A percentile compares a stretch with the other conserved stretches of the same genome.
Evolutionary conservation across 306 rosid species (phyloP).

Genomic region (Vigna nakashimae): DNA sequence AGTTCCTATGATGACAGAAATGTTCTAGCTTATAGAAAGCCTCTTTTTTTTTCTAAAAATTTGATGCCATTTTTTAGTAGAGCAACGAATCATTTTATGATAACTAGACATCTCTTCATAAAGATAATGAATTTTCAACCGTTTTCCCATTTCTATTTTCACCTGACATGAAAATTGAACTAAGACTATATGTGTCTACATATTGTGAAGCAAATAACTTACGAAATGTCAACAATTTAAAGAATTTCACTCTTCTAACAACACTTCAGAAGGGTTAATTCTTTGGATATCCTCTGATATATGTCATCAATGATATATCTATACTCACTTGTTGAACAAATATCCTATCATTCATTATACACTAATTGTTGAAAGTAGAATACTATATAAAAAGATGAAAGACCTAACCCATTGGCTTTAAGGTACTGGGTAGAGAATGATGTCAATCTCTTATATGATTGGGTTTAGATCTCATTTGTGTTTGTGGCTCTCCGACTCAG

Average conservation of each 20-base stretch:
- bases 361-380: neutral
- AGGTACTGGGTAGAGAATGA: too few species aligned
- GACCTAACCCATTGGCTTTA: too few species aligned
- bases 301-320: neutral
- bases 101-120: neutral
- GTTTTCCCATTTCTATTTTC: neutral
- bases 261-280: constrained; percentile 10
- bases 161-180: neutral
- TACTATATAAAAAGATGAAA: too few species aligned
- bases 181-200: neutral
- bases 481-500: too few species aligned
- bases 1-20: neutral
- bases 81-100: too few species aligned
- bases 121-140: neutral
- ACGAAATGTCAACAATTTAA: neutral
- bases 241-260: neutral
- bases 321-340: neutral
- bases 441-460: too few species aligned
- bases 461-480: too few species aligned
- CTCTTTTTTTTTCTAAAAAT: neutral
- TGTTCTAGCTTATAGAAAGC: neutral
- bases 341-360: neutral
- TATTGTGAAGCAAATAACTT: neutral
- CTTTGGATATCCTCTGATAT: neutral
- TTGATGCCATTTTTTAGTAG: neutral